phyloP scores from a whole-genome alignment of 2,329 filamentous ascomycete species.

The Penicillium griseofulvum region DNA sequence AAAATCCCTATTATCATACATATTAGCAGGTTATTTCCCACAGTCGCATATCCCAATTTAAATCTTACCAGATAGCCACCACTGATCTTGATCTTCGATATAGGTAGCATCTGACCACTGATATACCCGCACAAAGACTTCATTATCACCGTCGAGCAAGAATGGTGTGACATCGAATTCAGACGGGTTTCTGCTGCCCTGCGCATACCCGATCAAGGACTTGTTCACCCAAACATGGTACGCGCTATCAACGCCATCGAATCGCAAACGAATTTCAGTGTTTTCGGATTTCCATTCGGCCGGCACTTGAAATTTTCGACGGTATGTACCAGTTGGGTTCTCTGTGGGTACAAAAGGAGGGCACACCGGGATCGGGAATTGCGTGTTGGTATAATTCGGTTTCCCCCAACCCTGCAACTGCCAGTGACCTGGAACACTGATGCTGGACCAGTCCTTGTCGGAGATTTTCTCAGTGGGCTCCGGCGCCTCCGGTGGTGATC shows the following conservation, averaged over 20 bases:
- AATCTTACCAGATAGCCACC: constrained; percentile 60
- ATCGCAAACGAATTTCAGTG: constrained; percentile 59
- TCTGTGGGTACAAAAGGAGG: constrained; percentile 60
- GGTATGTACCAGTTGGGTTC: constrained; percentile 64
- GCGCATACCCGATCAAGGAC: constrained; percentile 62
- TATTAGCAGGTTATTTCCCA: not conserved
- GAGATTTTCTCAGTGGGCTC: constrained; percentile 17
- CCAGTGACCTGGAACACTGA: constrained; percentile 66
- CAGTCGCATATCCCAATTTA: not conserved
- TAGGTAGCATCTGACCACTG: constrained; percentile 68
- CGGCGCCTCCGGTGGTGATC: constrained; percentile 45
- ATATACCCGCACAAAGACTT: constrained; percentile 62
- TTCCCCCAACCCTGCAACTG: constrained; percentile 65
- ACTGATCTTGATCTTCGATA: constrained; percentile 67
- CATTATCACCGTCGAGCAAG: constrained; percentile 51
- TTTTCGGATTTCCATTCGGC: not conserved
- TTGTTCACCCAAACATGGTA: constrained; percentile 72
- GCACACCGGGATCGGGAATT: constrained; percentile 62
- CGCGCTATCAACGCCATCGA: constrained; percentile 69
- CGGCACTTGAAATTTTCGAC: constrained; percentile 55
- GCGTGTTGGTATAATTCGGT: constrained; percentile 67
- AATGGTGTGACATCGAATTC: constrained; percentile 63
- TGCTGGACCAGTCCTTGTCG: constrained; percentile 23
- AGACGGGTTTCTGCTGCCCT: constrained; percentile 65
- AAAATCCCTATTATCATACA: constrained; percentile 63